Base-by-base conservation (phyloP, 495 filamentous ascomycete genomes). In the Oleoguttula mirabilis region DNA sequence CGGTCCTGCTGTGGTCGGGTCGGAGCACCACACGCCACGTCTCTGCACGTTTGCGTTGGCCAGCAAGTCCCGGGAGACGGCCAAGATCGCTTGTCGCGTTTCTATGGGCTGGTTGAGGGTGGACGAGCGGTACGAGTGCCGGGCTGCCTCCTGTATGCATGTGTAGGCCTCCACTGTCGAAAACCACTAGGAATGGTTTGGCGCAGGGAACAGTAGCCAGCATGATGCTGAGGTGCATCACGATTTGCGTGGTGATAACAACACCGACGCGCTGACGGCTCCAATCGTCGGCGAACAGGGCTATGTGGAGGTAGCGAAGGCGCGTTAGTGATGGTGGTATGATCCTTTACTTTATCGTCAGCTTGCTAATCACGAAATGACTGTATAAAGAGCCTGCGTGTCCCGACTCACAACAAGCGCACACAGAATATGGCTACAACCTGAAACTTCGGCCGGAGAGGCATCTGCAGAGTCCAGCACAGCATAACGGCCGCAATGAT, bases 161-260 rank as follows among this genome's bases (percentile, higher is more conserved):
- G 14, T 8, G 27, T 14, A 30, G 14, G 27, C 27, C 27, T 30
- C 27, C 27, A 14, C 27, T 30, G 8, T 42, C 27, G 45, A 48
- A 36, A 10, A 36, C 31, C n/a, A 10, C 15, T 12, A 41, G 39
- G 32, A 48, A 51, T 7, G 48, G 42, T 23, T 46, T 51, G 41
- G 31, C 31, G 37, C 48, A 51, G 3, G 48, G 48, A 8, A 51
- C 21, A 5, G 48, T 51, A 1, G 48, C 48, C n/a, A 45, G 24
- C 5, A 45, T 45, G 25, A 51, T 37, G 32, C 36, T 41, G 14
- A 51, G 24, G 21, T 51, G 41, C n/a, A 51, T 17, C 2, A 32
- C 27, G 15, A 51, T 19, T 12, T 45, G 35, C 8, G 28, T 41
- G 21, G 33, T 32, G 36, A 51, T 51, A 1, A 39, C 34, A 2